A percentile compares a stretch with the other conserved stretches of the same genome.
Evolutionary conservation across 768 basidiomycete species (phyloP).

Genomic region (Mycena rebaudengoi): DNA sequence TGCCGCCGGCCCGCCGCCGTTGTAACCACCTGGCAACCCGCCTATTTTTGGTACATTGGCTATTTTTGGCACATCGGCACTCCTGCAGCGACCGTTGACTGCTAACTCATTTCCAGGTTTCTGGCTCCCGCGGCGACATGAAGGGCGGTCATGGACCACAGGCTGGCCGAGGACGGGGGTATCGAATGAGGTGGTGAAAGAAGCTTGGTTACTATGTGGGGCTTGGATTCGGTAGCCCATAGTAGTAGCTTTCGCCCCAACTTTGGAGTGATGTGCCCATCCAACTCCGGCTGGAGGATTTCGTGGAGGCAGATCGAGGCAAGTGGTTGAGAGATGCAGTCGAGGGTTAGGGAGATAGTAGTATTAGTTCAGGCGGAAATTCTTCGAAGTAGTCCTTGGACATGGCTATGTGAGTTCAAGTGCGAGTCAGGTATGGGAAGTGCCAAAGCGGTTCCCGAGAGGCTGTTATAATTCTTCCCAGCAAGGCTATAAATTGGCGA

Average conservation of each 20-base stretch:
- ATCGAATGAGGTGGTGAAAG: slow-evolving; percentile 4
- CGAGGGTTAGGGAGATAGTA: background rate
- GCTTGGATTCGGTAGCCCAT: slow-evolving; percentile 1
- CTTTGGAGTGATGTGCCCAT: slow-evolving; percentile 4
- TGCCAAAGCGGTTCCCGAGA: too few species aligned
- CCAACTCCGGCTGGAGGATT: slow-evolving; percentile 16
- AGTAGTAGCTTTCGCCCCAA: background rate
- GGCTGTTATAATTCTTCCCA: too few species aligned
- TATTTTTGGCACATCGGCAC: too few species aligned
- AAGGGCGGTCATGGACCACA: background rate
- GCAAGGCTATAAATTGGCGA: too few species aligned
- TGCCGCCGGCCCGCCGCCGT: too few species aligned
- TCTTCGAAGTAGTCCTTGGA: background rate
- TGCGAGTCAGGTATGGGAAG: too few species aligned
- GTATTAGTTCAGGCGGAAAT: slow-evolving; percentile 11
- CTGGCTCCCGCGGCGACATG: background rate
- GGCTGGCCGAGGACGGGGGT: background rate
- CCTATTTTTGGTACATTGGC: too few species aligned
- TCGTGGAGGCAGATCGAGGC: background rate
- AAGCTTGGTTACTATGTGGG: slow-evolving; percentile 8
- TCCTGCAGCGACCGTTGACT: too few species aligned
- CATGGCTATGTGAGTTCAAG: too few species aligned
- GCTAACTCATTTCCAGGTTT: slow-evolving; percentile 4
- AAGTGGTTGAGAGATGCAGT: background rate
- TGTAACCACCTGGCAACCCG: too few species aligned